phyloP scores from a whole-genome alignment of 2,329 filamentous ascomycete species.

The Diplodia sapinea region DNA sequence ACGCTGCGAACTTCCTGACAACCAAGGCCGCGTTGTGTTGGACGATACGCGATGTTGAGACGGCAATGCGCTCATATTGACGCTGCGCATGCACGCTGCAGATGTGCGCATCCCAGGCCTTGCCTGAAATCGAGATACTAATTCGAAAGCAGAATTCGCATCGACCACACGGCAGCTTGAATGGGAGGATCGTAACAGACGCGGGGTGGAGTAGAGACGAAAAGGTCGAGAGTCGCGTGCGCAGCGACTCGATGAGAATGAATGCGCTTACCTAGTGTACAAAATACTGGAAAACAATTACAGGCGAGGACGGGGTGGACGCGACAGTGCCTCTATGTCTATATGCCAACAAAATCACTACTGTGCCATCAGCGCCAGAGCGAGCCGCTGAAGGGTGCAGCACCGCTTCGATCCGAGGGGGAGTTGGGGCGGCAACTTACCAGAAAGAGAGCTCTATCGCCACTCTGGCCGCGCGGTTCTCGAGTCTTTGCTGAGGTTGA shows the following conservation, averaged over 20 bases:
- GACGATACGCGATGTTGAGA: not conserved
- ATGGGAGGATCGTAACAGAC: not conserved
- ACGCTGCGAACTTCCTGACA: not conserved
- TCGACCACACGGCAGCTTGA: not conserved
- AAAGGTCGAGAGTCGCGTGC: slow-evolving; percentile 1
- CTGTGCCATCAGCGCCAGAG: slow-evolving; percentile 31
- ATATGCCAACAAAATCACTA: slow-evolving; percentile 32
- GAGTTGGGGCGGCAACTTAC: slow-evolving; percentile 14
- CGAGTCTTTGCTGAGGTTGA: slow-evolving; percentile 21
- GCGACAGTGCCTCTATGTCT: slow-evolving; percentile 29
- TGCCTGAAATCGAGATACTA: not conserved
- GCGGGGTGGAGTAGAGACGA: not conserved
- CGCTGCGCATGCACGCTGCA: not conserved
- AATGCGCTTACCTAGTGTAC: slow-evolving; percentile 30
- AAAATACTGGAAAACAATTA: slow-evolving; percentile 27
- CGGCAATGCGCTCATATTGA: not conserved
- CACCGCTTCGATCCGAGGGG: slow-evolving; percentile 24
- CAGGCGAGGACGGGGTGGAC: slow-evolving; percentile 22
- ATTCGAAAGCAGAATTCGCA: not conserved
- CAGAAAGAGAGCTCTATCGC: slow-evolving; percentile 31
- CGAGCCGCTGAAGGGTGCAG: slow-evolving; percentile 29
- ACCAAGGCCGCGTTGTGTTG: not conserved
- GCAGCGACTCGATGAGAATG: not conserved
- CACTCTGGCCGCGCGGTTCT: slow-evolving; percentile 14
- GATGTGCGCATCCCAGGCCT: not conserved